These are phyloP conservation scores for Colletotrichum abscissum DNA, from an alignment of 2,329 filamentous ascomycete species.

Conservation along the genomic window DNA sequence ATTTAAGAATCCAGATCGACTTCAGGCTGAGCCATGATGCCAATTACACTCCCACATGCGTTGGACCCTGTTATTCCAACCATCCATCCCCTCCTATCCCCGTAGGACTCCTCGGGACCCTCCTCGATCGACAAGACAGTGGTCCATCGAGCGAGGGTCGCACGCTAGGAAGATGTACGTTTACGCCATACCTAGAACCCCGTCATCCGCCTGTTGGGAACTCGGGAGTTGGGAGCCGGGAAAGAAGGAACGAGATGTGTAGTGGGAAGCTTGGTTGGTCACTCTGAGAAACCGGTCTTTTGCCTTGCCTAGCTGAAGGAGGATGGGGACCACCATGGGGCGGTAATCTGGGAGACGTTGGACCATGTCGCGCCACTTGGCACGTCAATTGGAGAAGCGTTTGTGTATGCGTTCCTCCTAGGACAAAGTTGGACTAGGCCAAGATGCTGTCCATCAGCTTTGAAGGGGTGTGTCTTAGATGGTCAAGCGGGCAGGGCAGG, in stretches of 20 bases:
- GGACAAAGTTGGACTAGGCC: neutral
- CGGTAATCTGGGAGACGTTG: neutral
- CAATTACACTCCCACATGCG: conserved; percentile 30
- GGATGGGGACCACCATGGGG: neutral
- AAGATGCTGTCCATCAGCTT: neutral
- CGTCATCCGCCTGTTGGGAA: neutral
- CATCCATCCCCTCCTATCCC: neutral
- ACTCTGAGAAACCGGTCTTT: neutral
- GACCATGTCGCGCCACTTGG: conserved; percentile 10
- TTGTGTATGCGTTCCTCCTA: neutral
- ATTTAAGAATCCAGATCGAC: conserved; percentile 15
- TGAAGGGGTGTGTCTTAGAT: neutral
- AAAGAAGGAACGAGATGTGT: neutral
- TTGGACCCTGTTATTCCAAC: conserved; percentile 5
- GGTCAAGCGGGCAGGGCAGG: neutral
- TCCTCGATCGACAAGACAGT: conserved; percentile 32
- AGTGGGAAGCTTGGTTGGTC: neutral
- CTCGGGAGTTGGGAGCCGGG: neutral
- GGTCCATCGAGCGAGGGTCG: conserved; percentile 26
- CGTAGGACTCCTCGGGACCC: neutral
- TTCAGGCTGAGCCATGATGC: neutral
- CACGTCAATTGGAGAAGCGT: neutral
- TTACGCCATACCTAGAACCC: conserved; percentile 30
- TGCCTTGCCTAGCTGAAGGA: neutral
- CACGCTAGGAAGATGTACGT: conserved; percentile 28